phyloP scores from a whole-genome alignment of 495 filamentous ascomycete genomes.

The Trichoderma erinaceum region DNA sequence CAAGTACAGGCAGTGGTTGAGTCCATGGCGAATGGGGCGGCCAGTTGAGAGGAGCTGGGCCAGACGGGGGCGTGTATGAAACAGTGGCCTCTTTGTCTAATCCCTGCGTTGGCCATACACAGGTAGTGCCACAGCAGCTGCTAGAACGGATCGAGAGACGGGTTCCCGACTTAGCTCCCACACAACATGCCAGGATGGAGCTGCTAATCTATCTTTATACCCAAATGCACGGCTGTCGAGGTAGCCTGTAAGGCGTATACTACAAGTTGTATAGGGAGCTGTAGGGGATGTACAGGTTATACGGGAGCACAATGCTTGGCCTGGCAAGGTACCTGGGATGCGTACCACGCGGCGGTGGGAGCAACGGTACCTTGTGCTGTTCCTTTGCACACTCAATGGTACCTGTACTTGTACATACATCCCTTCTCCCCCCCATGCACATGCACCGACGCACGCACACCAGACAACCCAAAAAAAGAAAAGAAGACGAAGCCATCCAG shows the following conservation, averaged over 20 bases:
- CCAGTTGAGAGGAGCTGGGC: not conserved
- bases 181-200: not conserved
- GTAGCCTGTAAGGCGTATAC: too few species aligned
- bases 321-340: not conserved
- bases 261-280: too few species aligned
- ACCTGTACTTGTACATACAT: too few species aligned
- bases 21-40: not conserved
- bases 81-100: not conserved
- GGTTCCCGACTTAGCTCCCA: not conserved
- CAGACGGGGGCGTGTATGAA: not conserved
- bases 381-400: too few species aligned
- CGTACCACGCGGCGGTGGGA: too few species aligned
- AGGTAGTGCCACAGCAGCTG: not conserved
- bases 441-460: too few species aligned
- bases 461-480: too few species aligned
- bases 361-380: too few species aligned
- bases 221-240: slow-evolving; percentile 1
- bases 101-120: not conserved
- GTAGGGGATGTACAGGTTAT: too few species aligned
- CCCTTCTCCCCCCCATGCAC: too few species aligned
- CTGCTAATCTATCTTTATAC: not conserved
- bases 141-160: not conserved
- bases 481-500: too few species aligned
- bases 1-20: not conserved
- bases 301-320: not conserved